Evolutionary conservation across 768 basidiomycete genomes (phyloP), one percentile per base, ranked within the genome.

Genomic region (Rhodotorula paludigena): DNA sequence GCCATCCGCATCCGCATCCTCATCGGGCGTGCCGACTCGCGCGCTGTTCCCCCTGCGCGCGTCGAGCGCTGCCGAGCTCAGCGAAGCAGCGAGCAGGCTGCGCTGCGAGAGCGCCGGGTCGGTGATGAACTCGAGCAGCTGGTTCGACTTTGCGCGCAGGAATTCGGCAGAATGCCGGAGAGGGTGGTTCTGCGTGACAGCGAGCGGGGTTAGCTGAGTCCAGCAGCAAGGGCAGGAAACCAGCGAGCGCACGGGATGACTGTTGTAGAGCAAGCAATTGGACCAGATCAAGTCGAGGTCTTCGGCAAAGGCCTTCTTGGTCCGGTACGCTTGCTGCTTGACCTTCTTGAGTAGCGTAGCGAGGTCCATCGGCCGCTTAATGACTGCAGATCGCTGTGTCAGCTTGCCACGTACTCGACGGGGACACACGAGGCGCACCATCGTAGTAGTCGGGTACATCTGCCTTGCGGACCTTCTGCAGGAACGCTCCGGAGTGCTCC

Each of bases 231-330:
- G 42, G 60, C 23, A 33, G 41, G 18, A 56, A 32, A 21, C 35
- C n/a, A 33, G 63, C 52, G n/a, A 23, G 83, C 88, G 67, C 73
- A 91, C 93, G 81, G 92, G 89, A 18, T 86, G 84, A 25, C 89
- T 87, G 78, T 99, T 99, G 78, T 98, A 98, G 10, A 84, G 86
- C 70, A 88, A 84, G 78, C 94, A 97, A 72, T 98, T 99, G 53
- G 86, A 85, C 96, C 96, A 99, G 73, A 99, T 97, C 68, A 97
- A 84, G 73, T 94, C 90, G 49, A 99, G 81, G 80, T 99, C 96
- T 66, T 89, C 87, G 70, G 88, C 87, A 79, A 99, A 98, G 74
- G 93, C 89, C 71, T 85, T 83, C 80, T 98, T 98, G 38, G 87
- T 90, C 79, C 93, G 92, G 63, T 74, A 76, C 55, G 85, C 83